Conservation (phyloP, 2,329 filamentous ascomycete genomes). For the Trichoderma aggressivum region DNA sequence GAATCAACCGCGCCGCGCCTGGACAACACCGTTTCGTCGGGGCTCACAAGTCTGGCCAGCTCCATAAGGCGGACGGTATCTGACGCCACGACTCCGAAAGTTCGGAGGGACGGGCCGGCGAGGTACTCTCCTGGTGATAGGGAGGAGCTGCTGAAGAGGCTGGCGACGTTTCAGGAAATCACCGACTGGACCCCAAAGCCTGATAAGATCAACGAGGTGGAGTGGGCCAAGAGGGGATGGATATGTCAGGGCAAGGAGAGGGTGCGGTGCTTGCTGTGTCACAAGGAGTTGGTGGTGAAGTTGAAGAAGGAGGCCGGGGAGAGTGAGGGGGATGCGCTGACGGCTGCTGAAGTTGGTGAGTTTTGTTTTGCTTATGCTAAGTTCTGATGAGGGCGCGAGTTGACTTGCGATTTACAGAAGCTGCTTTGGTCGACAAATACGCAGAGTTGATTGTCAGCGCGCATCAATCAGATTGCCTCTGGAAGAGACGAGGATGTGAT, state of each 20-base stretch:
- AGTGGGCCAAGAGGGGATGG: conserved; percentile 95
- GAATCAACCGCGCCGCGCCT: conserved; percentile 37
- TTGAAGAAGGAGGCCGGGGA: conserved; percentile 60
- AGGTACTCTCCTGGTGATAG: conserved; percentile 87
- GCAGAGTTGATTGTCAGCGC: conserved; percentile 66
- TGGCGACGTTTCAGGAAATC: conserved; percentile 87
- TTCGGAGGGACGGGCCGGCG: conserved; percentile 37
- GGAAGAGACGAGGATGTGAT: conserved; percentile 85
- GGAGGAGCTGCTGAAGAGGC: conserved; percentile 71
- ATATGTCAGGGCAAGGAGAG: conserved; percentile 78
- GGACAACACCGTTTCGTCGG: conserved; percentile 20
- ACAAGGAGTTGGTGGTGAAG: conserved; percentile 78
- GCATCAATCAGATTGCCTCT: conserved; percentile 79
- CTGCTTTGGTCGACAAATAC: conserved; percentile 74
- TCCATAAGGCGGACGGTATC: conserved; percentile 24
- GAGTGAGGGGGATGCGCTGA: conserved; percentile 49
- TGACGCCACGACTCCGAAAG: conserved; percentile 24
- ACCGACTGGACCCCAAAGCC: conserved; percentile 95
- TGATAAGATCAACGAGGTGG: conserved; percentile 77
- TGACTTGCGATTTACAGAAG: conserved; percentile 36
- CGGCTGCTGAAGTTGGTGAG: conserved; percentile 57
- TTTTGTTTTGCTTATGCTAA: background rate
- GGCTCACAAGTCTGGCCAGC: conserved; percentile 23
- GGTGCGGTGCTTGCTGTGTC: conserved; percentile 81
- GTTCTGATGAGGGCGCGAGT: conserved; percentile 21